A percentile compares a stretch with the other conserved stretches of the same genome.
Conservation (phyloP, 176 grass and related monocot species). For the Otatea glauca region DNA sequence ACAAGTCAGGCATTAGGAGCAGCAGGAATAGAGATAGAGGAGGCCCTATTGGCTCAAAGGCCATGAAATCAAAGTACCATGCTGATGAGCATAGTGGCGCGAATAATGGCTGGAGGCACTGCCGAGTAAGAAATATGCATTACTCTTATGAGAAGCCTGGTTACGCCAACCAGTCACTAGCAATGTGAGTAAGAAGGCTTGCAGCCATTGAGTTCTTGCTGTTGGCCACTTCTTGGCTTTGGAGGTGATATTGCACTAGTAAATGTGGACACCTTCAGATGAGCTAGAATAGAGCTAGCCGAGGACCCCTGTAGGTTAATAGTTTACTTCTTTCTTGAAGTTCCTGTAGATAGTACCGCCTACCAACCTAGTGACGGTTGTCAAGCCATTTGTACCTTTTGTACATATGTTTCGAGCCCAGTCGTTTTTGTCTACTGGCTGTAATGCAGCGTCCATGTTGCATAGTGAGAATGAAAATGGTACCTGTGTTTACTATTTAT, state of each 20-base stretch:
- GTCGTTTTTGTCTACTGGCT: conserved; percentile 35
- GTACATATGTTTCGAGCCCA: conserved; percentile 32
- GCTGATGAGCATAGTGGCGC: conserved; percentile 18
- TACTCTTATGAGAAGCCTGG: conserved; percentile 53
- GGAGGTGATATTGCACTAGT: conserved; percentile 27
- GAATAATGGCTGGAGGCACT: conserved; percentile 48
- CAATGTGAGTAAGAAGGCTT: conserved; percentile 42
- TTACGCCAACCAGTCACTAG: conserved; percentile 50
- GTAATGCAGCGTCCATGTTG: conserved; percentile 27
- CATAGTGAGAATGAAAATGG: conserved; percentile 3
- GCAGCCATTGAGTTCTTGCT: background rate
- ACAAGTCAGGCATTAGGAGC: conserved; percentile 44
- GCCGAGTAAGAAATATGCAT: conserved; percentile 51
- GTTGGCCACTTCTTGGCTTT: background rate
- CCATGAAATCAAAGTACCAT: conserved; percentile 61
- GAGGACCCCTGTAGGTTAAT: conserved; percentile 23
- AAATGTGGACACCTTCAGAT: conserved; percentile 13
- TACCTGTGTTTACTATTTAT: background rate
- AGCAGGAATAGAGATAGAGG: conserved; percentile 52
- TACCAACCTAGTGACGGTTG: conserved; percentile 31
- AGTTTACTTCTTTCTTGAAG: background rate
- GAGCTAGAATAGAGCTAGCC: conserved; percentile 15
- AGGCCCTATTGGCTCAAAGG: conserved; percentile 49
- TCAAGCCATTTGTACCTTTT: background rate
- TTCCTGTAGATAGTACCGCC: conserved; percentile 39